These are phyloP conservation scores for Talaromyces liani DNA, from an alignment of 495 filamentous ascomycete genomes.

Conservation along the genomic window DNA sequence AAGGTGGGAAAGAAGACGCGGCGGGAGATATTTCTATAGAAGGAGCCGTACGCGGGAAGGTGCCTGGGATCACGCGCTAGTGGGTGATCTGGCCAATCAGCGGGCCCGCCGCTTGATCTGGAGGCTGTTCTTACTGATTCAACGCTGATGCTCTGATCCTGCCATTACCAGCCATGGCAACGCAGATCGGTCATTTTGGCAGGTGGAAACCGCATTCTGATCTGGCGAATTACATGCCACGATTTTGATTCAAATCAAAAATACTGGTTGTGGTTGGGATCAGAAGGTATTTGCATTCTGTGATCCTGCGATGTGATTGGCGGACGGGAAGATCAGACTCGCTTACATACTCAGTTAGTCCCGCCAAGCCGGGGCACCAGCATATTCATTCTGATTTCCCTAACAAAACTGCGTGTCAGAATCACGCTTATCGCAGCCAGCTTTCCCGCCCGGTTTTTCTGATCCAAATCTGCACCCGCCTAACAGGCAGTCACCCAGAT, in stretches of 20 bases:
- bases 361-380: conserved; percentile 9
- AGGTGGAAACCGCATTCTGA: not conserved
- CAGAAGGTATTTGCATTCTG: conserved; percentile 28
- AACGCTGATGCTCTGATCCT: conserved; percentile 24
- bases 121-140: conserved; percentile 21
- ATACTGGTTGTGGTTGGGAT: conserved; percentile 25
- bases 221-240: conserved; percentile 13
- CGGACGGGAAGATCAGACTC: conserved; percentile 18
- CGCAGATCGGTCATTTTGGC: conserved; percentile 16
- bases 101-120: conserved; percentile 22
- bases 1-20: conserved; percentile 23
- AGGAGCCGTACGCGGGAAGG: conserved; percentile 20
- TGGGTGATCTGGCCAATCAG: conserved; percentile 34
- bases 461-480: not conserved
- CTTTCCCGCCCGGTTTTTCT: conserved; percentile 23
- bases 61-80: conserved; percentile 36
- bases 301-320: conserved; percentile 41
- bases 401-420: conserved; percentile 25
- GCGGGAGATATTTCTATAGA: conserved; percentile 44
- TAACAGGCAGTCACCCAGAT: conserved; percentile 21
- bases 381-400: conserved; percentile 18
- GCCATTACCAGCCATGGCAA: conserved; percentile 15
- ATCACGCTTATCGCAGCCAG: conserved; percentile 32
- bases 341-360: conserved; percentile 22
- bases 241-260: conserved; percentile 12